Base-by-base conservation (phyloP, 2,329 filamentous ascomycete genomes). In the Acephala macrosclerotiorum region DNA sequence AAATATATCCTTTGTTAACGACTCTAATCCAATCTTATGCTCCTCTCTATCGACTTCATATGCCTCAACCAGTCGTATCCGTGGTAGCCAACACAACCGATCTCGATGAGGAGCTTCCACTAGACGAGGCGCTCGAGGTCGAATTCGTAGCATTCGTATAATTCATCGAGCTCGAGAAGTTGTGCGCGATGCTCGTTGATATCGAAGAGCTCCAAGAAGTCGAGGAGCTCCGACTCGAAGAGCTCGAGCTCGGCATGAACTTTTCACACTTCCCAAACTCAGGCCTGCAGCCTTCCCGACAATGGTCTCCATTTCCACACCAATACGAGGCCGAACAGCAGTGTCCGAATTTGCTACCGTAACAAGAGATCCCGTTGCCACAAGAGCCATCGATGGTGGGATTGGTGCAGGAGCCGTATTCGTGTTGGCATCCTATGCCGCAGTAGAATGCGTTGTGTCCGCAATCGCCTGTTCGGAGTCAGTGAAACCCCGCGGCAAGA, bases 311-410 rank as follows among this genome's bases (percentile, higher is more conserved):
- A 26, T 20, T 58, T 8, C 63, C 63, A 53, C 63, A 65, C 40
- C 20, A 53, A 22, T 33, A 53, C 22, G 51, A 61, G 22, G 49
- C 40, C 5, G 63, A 61, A 45, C 63, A 65, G 26, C 63, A 65
- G 40, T 29, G 14, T 18, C 63, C 63, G n/a, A 58, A 61, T 12
- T 16, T 20, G 38, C 49, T 58, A 1, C 47, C 35, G 9, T 6
- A 5, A 40, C 63, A 65, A 25, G 20, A 35, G 6, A 61, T 42
- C 5, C 63, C 63, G 33, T 65, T 65, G 40, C 58, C 63, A 38
- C 63, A 65, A 16, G 38, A 40, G 3, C 63, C 63, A 22, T 65
- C 63, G n/a, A 47, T 65, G 1, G 56, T 57, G 2, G 60, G 51
- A 11, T 8, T 6, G n/a, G 18, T 65, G 16, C 63, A 65, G n/a